Base-by-base conservation (phyloP, 2,329 filamentous ascomycete genomes). In the Coniochaeta sp. region DNA sequence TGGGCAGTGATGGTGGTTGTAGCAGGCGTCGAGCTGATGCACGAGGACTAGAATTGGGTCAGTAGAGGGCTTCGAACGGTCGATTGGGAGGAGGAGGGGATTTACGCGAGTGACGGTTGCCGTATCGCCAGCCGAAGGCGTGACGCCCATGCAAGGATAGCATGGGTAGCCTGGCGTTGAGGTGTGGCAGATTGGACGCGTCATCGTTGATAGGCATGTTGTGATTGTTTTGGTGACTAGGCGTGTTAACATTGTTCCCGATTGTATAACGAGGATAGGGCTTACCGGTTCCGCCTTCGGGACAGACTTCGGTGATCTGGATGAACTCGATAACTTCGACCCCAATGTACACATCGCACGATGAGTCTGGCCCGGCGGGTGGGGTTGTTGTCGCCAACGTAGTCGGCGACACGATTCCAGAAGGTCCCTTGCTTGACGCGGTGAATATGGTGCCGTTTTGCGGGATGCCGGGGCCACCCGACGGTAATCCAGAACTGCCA, bases 241-340 rank as follows among this genome's bases (percentile, higher is more conserved):
- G 24, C 9, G 8, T 22, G 26, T 57, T 56, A 56, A n/a, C 54
- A 56, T 16, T 22, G 14, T 17, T n/a, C n/a, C n/a, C 14, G 38
- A 4, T 14, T 30, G 4, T 32, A 7, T n/a, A 30, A n/a, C n/a
- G 24, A 5, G 22, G 9, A 32, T 4, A 19, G 26, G 16, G 4
- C 64, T 34, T 60, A 70, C 68, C 62, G 59, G 62, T 67, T 55
- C 57, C 65, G 50, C 61, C 64, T 17, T 61, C 64, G 1, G 64
- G 65, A 44, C 68, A 72, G n/a, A 66, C 57, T 54, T 71, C 70
- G 9, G 65, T 66, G 22, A 73, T 62, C 7, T 68, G 65, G 30
- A 72, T 64, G 50, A 70, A 64, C 32, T 71, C 61, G 24, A 73
- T 67, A 19, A 72, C 64, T 60, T 74, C 70, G 44, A 74, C 60